Evolutionary conservation across 306 rosid genomes (phyloP).

Genomic region (Crataegus laevigata): DNA sequence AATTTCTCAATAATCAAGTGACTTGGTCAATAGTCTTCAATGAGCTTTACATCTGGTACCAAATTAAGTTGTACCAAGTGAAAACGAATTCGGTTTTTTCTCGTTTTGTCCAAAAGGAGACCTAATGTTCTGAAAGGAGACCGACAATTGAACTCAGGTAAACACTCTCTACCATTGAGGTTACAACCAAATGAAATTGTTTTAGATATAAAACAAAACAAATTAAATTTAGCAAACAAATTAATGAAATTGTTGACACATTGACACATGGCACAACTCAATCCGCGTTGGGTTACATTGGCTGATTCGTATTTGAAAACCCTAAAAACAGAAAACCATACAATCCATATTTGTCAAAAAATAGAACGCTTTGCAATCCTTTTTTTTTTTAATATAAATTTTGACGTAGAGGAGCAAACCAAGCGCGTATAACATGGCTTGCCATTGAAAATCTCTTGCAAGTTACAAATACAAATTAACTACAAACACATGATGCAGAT

Average conservation of each 20-base stretch:
- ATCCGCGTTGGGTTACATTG: background rate
- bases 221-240: background rate
- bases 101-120: background rate
- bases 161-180: background rate
- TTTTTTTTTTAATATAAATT: background rate
- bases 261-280: background rate
- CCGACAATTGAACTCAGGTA: background rate
- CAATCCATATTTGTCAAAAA: background rate
- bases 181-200: background rate
- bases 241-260: background rate
- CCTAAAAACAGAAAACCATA: background rate
- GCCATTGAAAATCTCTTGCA: background rate
- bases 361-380: background rate
- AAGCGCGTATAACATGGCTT: background rate
- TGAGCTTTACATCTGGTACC: too few species aligned
- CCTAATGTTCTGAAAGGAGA: background rate
- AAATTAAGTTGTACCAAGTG: background rate
- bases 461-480: constrained; percentile 1
- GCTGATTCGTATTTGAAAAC: background rate
- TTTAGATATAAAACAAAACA: background rate
- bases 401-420: background rate
- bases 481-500: background rate
- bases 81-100: background rate
- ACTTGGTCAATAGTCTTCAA: too few species aligned
- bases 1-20: too few species aligned